phyloP scores from a whole-genome alignment of 2,329 filamentous ascomycete genomes.

The Hypoxylon sp. region DNA sequence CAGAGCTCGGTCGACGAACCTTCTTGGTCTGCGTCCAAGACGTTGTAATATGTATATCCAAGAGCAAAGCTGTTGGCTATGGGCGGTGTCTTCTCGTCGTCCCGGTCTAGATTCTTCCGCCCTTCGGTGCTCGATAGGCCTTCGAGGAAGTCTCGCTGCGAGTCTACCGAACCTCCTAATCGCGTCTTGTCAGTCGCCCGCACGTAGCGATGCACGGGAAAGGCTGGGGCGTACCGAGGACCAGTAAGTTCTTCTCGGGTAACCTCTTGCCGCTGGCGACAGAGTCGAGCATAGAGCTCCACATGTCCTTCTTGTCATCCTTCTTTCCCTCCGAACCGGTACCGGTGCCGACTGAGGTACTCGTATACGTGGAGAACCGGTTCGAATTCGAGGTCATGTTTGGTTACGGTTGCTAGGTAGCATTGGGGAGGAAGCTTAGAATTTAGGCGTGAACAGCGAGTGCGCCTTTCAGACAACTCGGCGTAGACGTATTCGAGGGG shows the following conservation, averaged over 20 bases:
- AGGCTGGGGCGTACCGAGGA: conserved; percentile 68
- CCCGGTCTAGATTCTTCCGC: conserved; percentile 62
- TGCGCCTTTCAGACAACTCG: conserved; percentile 7
- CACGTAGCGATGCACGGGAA: conserved; percentile 1
- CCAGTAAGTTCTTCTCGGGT: conserved; percentile 89
- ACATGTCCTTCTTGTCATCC: conserved; percentile 85
- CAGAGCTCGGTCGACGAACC: conserved; percentile 64
- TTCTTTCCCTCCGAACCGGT: conserved; percentile 63
- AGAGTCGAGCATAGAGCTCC: conserved; percentile 90
- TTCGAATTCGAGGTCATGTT: conserved; percentile 62
- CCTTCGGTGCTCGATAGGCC: conserved; percentile 63
- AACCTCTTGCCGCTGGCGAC: conserved; percentile 90
- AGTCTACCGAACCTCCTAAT: conserved; percentile 80
- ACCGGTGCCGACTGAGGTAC: conserved; percentile 56
- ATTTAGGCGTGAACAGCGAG: conserved; percentile 23
- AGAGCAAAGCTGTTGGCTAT: conserved; percentile 92
- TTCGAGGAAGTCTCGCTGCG: conserved; percentile 84
- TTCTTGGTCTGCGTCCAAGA: conserved; percentile 92
- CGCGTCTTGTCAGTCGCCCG: conserved; percentile 43
- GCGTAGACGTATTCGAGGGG: conserved; percentile 2
- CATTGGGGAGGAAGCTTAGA: conserved; percentile 40
- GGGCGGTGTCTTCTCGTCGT: conserved; percentile 70
- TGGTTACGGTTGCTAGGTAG: conserved; percentile 32
- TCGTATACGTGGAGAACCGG: conserved; percentile 66
- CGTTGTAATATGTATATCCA: conserved; percentile 94